phyloP scores from a whole-genome alignment of 129 eudicot genomes.

The Mikania micrantha region DNA sequence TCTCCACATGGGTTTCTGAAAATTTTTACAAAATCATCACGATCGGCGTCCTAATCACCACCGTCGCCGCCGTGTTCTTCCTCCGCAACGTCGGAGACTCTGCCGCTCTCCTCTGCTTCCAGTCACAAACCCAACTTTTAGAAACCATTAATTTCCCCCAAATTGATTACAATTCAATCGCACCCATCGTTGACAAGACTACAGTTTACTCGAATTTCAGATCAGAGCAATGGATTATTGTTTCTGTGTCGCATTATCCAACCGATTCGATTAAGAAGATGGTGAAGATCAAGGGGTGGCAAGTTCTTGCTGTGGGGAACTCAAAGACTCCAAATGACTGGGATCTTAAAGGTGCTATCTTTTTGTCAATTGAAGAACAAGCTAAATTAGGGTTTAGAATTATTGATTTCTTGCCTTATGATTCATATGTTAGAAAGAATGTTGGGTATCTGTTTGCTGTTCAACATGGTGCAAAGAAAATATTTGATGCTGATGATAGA shows the following conservation, averaged over 20 bases:
- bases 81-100: slow-evolving; percentile 67
- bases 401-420: slow-evolving; percentile 80
- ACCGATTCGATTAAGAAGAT: slow-evolving; percentile 48
- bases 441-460: slow-evolving; percentile 96
- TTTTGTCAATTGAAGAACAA: slow-evolving; percentile 68
- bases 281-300: slow-evolving; percentile 78
- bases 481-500: slow-evolving; percentile 85
- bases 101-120: slow-evolving; percentile 66
- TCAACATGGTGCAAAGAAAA: slow-evolving; percentile 93
- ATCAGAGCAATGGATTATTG: slow-evolving; percentile 81
- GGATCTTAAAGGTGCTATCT: slow-evolving; percentile 72
- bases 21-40: slow-evolving; percentile 61
- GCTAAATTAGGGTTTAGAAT: slow-evolving; percentile 74
- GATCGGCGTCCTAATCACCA: slow-evolving; percentile 35
- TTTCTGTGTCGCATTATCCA: slow-evolving; percentile 72
- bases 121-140: slow-evolving; percentile 50
- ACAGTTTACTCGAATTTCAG: slow-evolving; percentile 53
- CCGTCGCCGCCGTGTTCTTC: slow-evolving; percentile 70
- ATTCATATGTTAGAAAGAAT: slow-evolving; percentile 73
- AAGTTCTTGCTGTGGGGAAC: slow-evolving; percentile 75
- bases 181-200: slow-evolving; percentile 36
- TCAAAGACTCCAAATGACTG: slow-evolving; percentile 82
- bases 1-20: slow-evolving; percentile 75
- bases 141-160: slow-evolving; percentile 48
- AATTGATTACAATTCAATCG: slow-evolving; percentile 47